Base-by-base conservation (phyloP, 1,139 yeast species). In the Sugiyamaella sp. region DNA sequence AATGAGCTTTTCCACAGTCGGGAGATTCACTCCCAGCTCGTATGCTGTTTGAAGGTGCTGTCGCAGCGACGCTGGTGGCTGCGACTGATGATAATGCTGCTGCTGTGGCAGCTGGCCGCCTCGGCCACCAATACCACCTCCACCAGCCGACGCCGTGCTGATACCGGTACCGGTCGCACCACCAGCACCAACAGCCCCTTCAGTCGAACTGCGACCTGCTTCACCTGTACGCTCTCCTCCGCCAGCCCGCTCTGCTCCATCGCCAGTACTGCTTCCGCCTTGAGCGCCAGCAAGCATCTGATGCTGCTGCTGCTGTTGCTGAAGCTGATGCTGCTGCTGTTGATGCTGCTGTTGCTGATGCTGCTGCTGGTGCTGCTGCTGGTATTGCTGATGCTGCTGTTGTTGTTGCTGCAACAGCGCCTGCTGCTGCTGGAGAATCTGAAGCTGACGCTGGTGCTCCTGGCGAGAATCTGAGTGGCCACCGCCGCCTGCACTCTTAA, bases 1-100 rank as follows among this genome's bases (percentile, higher is more conserved):
- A 20, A 60, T 44, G 32, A 60, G 56, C 44, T 56, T 53, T 24
- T 60, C 60, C 8, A 55, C 55, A 3, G 61, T 54, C 1, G 61
- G 63, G 33, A 56, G 46, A 21, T 51, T 53, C 4, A 51, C 57
- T 8, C 57, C 50, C 19, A 56, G 39, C 14, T 47, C 56, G 14
- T 51, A 46, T 10, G 49, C 48, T 10, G 56, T 54, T 24, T 49
- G 53, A 19, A 50, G 47, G 44, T 55, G 51, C 19, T 45, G 50
- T 3, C 54, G 39, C 16, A 46, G 32, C 3, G 54, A 45, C 17
- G 49, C 16, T 12, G 44, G 44, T 8, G 37, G 50, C 24, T 46
- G 50, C 16, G 37, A 32, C 12, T 38, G 50, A 16, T 48, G 46
- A 16, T 40, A 29, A 22, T 40, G 51, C 17, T 48, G 51, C 16